These are phyloP conservation scores for Draba incana DNA, from an alignment of 345 rosid genomes.

Conservation along the genomic window DNA sequence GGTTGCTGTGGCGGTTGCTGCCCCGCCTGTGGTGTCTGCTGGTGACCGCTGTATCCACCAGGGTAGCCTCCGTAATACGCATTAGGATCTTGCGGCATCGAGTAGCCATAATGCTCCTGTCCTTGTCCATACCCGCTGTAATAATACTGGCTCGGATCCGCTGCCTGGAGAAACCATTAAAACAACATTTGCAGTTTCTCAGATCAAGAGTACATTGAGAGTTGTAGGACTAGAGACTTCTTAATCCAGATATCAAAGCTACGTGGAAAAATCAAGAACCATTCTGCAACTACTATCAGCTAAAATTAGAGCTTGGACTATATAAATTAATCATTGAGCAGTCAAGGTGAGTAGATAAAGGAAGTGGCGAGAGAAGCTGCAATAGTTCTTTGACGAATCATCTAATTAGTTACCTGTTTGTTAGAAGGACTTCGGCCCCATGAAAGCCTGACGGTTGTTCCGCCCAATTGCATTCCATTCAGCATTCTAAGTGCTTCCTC, in stretches of 20 bases:
- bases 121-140: conserved; percentile 73
- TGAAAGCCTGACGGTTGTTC: conserved; percentile 83
- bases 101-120: conserved; percentile 77
- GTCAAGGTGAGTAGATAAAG: background rate
- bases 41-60: conserved; percentile 53
- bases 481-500: conserved; percentile 75
- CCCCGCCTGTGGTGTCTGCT: conserved; percentile 62
- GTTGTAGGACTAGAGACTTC: too few relatives aligned
- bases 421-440: conserved; percentile 93
- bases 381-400: background rate
- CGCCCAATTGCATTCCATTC: conserved; percentile 73
- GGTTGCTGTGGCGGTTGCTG: conserved; percentile 58
- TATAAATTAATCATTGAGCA: conserved; percentile 26
- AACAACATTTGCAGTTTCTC: background rate
- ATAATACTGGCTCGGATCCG: conserved; percentile 69
- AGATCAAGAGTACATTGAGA: too few relatives aligned
- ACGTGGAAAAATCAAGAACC: too few relatives aligned
- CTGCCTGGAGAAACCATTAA: conserved; percentile 48
- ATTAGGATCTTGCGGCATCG: conserved; percentile 76
- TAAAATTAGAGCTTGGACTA: too few relatives aligned
- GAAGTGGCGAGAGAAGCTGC: background rate
- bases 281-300: too few relatives aligned
- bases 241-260: too few relatives aligned
- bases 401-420: conserved; percentile 63
- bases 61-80: conserved; percentile 83